Evolutionary conservation across 192 early-diverging fungal genomes (phyloP).

Genomic region (Martensiomyces pterosporus): DNA sequence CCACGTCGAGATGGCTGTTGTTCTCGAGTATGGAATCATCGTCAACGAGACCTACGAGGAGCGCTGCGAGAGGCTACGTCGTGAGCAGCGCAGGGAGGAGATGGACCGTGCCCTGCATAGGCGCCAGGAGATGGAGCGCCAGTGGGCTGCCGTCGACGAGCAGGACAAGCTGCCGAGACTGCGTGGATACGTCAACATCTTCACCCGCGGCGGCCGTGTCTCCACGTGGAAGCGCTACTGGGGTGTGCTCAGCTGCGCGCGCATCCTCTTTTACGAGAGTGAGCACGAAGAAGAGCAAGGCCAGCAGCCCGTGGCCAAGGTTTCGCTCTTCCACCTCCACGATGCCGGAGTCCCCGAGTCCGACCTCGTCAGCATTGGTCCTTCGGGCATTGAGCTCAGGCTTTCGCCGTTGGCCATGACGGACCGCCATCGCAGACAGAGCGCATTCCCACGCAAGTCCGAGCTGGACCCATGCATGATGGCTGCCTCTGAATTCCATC

Average conservation of each 20-base stretch:
- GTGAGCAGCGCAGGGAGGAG: slow-evolving; percentile 16
- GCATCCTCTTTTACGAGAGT: slow-evolving; percentile 37
- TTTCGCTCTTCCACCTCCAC: slow-evolving; percentile 43
- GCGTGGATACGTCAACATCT: slow-evolving; percentile 43
- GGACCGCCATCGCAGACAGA: slow-evolving; percentile 49
- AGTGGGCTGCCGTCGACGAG: slow-evolving; percentile 35
- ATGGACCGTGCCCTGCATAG: slow-evolving; percentile 3
- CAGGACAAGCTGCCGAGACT: slow-evolving; percentile 22
- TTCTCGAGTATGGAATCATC: slow-evolving; percentile 50
- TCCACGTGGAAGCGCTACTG: slow-evolving; percentile 53
- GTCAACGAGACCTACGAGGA: slow-evolving; percentile 41
- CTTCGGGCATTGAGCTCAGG: slow-evolving; percentile 43
- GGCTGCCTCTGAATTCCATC: neutral
- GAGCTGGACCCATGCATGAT: too few species aligned
- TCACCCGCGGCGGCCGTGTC: slow-evolving; percentile 42
- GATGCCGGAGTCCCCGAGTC: slow-evolving; percentile 32
- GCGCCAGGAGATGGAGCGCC: slow-evolving; percentile 23
- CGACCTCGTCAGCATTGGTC: slow-evolving; percentile 46
- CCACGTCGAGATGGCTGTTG: slow-evolving; percentile 47
- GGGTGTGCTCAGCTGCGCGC: slow-evolving; percentile 37
- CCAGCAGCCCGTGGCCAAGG: slow-evolving; percentile 19
- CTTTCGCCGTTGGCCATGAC: slow-evolving; percentile 50
- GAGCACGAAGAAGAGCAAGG: slow-evolving; percentile 27
- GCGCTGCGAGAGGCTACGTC: slow-evolving; percentile 5
- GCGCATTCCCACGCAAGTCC: slow-evolving; percentile 35